These are phyloP conservation scores for Fragaria vesca DNA, from an alignment of 306 rosid species.

Conservation along the genomic window DNA sequence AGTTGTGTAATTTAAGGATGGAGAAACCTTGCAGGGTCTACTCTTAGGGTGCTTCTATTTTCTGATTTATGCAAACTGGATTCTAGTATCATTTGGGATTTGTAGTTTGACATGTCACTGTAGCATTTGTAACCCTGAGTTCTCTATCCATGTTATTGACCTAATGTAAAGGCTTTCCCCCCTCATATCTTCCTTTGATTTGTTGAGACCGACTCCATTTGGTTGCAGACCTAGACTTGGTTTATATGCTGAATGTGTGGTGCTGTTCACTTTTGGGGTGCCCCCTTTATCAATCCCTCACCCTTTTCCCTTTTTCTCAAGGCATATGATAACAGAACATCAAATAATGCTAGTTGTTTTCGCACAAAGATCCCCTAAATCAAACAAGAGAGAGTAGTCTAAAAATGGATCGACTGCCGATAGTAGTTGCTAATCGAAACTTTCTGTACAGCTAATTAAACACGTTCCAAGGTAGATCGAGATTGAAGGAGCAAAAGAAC, in stretches of 20 bases:
- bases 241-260: constrained; percentile 1
- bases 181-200: not conserved
- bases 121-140: constrained; percentile 3
- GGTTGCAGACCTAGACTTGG: not conserved
- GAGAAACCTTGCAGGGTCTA: constrained; percentile 31
- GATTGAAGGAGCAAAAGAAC: constrained; percentile 18
- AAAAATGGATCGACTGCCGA: too few relatives aligned
- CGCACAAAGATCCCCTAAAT: not conserved
- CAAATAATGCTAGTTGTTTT: not conserved
- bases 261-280: not conserved
- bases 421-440: too few relatives aligned
- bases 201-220: constrained; percentile 6
- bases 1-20: constrained; percentile 26
- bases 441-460: too few relatives aligned
- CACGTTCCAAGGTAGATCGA: not conserved
- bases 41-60: constrained; percentile 25
- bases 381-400: too few relatives aligned
- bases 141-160: constrained; percentile 9
- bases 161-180: constrained; percentile 10
- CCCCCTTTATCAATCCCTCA: not conserved
- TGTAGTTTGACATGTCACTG: constrained; percentile 4
- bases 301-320: not conserved
- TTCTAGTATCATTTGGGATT: constrained; percentile 18
- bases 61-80: constrained; percentile 17
- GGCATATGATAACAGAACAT: not conserved